phyloP scores from a whole-genome alignment of 2,329 filamentous ascomycete genomes.

The Massarina eburnea region DNA sequence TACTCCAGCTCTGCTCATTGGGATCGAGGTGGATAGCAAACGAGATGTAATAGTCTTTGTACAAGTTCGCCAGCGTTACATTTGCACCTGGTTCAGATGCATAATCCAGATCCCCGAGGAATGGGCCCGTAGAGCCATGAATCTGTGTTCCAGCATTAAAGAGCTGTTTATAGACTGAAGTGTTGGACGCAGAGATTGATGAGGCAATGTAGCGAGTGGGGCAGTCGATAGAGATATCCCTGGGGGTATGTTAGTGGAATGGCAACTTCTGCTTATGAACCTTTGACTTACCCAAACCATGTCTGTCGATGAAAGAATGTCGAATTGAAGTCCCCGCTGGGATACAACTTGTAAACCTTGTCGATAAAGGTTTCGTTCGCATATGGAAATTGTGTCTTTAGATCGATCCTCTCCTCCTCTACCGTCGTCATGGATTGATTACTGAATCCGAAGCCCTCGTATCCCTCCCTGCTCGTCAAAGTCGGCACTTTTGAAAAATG shows the following conservation, averaged over 20 bases:
- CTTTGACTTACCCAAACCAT: conserved; percentile 34
- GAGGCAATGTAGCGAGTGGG: conserved; percentile 37
- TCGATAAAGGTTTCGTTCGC: conserved; percentile 37
- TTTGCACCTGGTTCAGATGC: conserved; percentile 23
- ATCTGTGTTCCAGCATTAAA: conserved; percentile 39
- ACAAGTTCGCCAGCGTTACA: conserved; percentile 32
- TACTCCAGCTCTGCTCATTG: conserved; percentile 28
- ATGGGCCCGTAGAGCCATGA: conserved; percentile 33
- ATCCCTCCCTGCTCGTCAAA: conserved; percentile 34
- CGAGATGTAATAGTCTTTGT: conserved; percentile 38
- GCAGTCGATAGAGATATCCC: conserved; percentile 43
- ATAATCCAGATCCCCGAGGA: conserved; percentile 18
- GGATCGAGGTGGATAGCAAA: conserved; percentile 39
- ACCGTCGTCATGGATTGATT: conserved; percentile 29
- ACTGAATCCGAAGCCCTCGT: conserved; percentile 41
- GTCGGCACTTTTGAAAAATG: conserved; percentile 41
- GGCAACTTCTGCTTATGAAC: neutral
- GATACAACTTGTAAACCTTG: conserved; percentile 40
- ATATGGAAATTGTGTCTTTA: conserved; percentile 34
- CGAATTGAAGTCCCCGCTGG: conserved; percentile 32
- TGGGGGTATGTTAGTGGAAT: neutral
- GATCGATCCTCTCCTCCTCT: conserved; percentile 30
- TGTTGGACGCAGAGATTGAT: conserved; percentile 18
- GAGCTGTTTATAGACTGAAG: conserved; percentile 35
- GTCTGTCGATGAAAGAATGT: conserved; percentile 42